These are phyloP conservation scores for Dipodascus geniculatus DNA, from an alignment of 805 yeast species.

Conservation along the genomic window DNA sequence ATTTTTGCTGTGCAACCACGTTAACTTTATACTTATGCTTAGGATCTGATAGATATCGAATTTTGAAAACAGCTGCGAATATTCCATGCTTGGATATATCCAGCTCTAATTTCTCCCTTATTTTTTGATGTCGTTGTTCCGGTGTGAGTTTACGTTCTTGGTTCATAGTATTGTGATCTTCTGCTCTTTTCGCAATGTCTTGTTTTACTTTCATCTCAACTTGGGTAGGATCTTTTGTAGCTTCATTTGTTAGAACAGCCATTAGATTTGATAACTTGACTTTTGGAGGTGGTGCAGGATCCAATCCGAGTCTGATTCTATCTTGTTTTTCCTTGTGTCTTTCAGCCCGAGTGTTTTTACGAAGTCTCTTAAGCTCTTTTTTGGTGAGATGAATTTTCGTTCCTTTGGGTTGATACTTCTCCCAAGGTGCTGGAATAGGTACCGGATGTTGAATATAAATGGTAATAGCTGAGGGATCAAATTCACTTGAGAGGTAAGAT, in stretches of 20 bases:
- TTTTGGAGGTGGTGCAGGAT: slow-evolving; percentile 83
- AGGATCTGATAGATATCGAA: slow-evolving; percentile 45
- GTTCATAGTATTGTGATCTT: slow-evolving; percentile 50
- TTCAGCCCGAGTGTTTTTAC: slow-evolving; percentile 57
- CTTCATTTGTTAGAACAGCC: slow-evolving; percentile 76
- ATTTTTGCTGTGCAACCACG: slow-evolving; percentile 65
- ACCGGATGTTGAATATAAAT: slow-evolving; percentile 77
- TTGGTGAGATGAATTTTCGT: slow-evolving; percentile 56
- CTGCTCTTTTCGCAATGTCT: slow-evolving; percentile 54
- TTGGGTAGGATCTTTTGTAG: slow-evolving; percentile 79
- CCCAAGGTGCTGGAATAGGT: slow-evolving; percentile 51
- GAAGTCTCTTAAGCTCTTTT: slow-evolving; percentile 58
- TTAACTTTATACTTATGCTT: slow-evolving; percentile 66
- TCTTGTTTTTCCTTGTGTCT: slow-evolving; percentile 63
- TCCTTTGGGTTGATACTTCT: slow-evolving; percentile 29
- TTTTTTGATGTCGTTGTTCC: slow-evolving; percentile 45
- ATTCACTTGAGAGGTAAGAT: slow-evolving; percentile 11
- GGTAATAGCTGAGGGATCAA: slow-evolving; percentile 40
- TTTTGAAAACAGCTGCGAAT: slow-evolving; percentile 44
- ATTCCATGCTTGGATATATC: slow-evolving; percentile 41
- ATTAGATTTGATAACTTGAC: slow-evolving; percentile 74
- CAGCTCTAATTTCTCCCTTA: slow-evolving; percentile 32
- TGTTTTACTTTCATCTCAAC: slow-evolving; percentile 60
- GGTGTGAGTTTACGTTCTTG: slow-evolving; percentile 46
- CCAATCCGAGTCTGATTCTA: slow-evolving; percentile 65